phyloP scores from a whole-genome alignment of 495 filamentous ascomycete genomes.

The Elasticomyces elasticus region DNA sequence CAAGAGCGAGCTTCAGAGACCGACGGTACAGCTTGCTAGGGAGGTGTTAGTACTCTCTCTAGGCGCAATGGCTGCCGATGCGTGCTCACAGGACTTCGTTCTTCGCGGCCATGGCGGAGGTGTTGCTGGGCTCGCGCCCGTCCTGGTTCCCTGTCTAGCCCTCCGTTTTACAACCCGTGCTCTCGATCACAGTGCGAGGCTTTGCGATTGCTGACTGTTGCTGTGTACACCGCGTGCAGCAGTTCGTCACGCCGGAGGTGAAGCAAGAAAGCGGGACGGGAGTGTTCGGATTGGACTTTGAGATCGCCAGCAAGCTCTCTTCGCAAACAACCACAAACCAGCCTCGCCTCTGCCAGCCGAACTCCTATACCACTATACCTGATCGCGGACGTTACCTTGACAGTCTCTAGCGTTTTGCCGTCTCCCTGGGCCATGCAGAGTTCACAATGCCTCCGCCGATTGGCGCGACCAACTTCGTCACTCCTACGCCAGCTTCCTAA shows the following conservation, averaged over 20 bases:
- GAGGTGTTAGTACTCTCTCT: not conserved
- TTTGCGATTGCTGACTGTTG: not conserved
- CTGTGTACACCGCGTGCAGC: not conserved
- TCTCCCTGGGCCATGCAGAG: constrained; percentile 27
- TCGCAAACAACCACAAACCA: not conserved
- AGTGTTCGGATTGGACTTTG: not conserved
- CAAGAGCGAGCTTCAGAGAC: constrained; percentile 81
- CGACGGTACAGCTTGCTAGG: constrained; percentile 84
- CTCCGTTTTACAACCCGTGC: not conserved
- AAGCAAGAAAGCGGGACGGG: not conserved
- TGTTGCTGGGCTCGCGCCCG: constrained; percentile 11
- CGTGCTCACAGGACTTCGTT: constrained; percentile 20
- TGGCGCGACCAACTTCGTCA: constrained; percentile 6
- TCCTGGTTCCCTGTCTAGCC: not conserved
- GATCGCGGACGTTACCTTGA: not conserved
- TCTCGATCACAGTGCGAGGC: not conserved
- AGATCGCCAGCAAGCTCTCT: not conserved
- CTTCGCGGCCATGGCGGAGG: constrained; percentile 15
- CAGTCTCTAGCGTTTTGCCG: constrained; percentile 15
- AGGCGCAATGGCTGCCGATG: not conserved
- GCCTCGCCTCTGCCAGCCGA: not conserved
- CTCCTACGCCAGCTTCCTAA: constrained; percentile 16
- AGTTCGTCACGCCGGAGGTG: not conserved
- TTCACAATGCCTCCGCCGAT: constrained; percentile 33
- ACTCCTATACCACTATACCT: not conserved